A percentile compares a stretch with the other conserved stretches of the same genome.
Evolutionary conservation across 768 basidiomycete genomes (phyloP).

Genomic region (Gyrodon lividus): DNA sequence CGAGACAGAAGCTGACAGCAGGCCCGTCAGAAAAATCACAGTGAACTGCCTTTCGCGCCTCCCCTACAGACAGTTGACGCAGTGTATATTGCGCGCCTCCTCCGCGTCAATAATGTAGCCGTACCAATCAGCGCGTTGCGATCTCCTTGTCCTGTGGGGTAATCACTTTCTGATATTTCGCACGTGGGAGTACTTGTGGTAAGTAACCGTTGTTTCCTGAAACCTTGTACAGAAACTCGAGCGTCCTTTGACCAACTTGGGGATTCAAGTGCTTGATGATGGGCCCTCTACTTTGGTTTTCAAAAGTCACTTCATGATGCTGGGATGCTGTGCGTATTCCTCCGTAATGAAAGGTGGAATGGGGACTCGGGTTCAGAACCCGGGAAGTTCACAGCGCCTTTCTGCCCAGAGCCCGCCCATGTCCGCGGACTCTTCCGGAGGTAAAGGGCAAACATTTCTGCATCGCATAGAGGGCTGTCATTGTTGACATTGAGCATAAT

Average conservation of each 20-base stretch:
- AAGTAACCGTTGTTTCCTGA: background rate
- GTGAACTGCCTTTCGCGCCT: background rate
- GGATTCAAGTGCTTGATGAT: background rate
- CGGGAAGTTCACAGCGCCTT: conserved; percentile 13
- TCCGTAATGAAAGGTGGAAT: conserved; percentile 22
- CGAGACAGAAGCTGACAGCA: background rate
- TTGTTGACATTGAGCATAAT: no score
- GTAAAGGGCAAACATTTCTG: background rate
- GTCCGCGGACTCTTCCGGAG: conserved; percentile 25
- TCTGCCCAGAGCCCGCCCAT: conserved; percentile 7
- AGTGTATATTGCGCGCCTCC: background rate
- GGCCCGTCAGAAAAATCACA: background rate
- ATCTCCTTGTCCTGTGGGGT: background rate
- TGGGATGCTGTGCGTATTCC: conserved; percentile 14
- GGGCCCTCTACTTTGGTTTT: no score
- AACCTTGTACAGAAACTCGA: background rate
- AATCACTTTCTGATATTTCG: background rate
- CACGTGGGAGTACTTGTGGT: background rate
- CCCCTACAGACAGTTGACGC: background rate
- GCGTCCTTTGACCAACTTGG: no score
- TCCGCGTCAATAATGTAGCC: background rate
- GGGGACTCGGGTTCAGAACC: conserved; percentile 14
- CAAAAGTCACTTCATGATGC: conserved; percentile 11
- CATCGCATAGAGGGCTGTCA: background rate
- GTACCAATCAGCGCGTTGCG: background rate